Conservation (phyloP, 805 yeast genomes). For the Starmerella etchellsii region DNA sequence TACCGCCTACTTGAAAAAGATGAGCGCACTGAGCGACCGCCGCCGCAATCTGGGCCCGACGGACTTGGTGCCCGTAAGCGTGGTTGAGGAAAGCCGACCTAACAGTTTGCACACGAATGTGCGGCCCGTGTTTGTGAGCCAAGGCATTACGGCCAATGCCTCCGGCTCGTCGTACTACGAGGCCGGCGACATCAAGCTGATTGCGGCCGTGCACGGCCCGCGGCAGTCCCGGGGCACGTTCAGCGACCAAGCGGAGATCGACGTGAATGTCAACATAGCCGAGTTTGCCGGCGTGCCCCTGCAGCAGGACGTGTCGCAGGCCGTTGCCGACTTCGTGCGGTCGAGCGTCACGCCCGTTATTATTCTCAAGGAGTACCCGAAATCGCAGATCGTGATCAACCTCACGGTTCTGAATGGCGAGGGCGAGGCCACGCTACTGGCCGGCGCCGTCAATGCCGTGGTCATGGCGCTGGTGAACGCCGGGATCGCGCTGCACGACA, state of each 20-base stretch:
- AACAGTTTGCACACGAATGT: constrained; percentile 21
- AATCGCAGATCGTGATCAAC: constrained; percentile 72
- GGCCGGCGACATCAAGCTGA: constrained; percentile 43
- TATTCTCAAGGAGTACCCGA: constrained; percentile 65
- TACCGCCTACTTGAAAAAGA: too few relatives aligned
- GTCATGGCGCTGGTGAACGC: constrained; percentile 74
- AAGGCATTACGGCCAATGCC: constrained; percentile 55
- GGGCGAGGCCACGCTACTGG: constrained; percentile 28
- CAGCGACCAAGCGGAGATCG: constrained; percentile 49
- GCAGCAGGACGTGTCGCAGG: constrained; percentile 31
- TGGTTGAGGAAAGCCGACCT: constrained; percentile 15
- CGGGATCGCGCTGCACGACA: constrained; percentile 64
- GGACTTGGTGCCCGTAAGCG: constrained; percentile 43
- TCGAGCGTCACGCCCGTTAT: constrained; percentile 42
- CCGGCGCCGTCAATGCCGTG: constrained; percentile 48
- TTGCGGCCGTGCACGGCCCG: constrained; percentile 76
- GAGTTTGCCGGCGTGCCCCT: constrained; percentile 35
- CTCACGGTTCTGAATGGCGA: constrained; percentile 47
- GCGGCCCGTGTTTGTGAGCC: constrained; percentile 40
- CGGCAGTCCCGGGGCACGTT: constrained; percentile 70
- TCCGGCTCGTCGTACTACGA: constrained; percentile 79
- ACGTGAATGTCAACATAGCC: constrained; percentile 45
- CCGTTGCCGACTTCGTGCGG: constrained; percentile 37
- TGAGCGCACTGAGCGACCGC: constrained; percentile 42
- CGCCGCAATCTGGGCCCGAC: constrained; percentile 78